Evolutionary conservation across 495 filamentous ascomycete genomes (phyloP), one percentile per base, ranked within the genome.

Genomic region (Rhizodiscina lignyota): DNA sequence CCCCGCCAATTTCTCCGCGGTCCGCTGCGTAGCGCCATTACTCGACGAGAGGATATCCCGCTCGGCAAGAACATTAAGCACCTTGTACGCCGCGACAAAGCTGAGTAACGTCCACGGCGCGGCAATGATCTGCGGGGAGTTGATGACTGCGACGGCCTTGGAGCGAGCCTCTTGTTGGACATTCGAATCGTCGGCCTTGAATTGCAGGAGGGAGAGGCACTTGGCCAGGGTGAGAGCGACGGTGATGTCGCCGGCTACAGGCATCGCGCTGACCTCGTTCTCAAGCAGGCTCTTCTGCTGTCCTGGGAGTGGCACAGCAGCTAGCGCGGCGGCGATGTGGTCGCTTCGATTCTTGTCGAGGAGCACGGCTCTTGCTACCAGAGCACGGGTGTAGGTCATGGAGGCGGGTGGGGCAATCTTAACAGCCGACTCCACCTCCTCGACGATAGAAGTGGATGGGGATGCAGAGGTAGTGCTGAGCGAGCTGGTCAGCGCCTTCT

Each of bases 211-310:
- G 8, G 77, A 67, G 10, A 81, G 71, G 32, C 79, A 77, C 70
- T 84, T 86, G 5, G 84, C 82, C 40, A 83, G 83, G 16, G 75
- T 70, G 6, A 92, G 69, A 2, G 83, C 74, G 40, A 79, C 66
- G 12, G 63, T 64, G 17, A 83, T 68, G 44, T 87, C 82, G 2
- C 67, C 63, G 4, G 69, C 62, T 13, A 73, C 41, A 4, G 55
- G 51, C 2, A 38, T 29, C 17, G 49, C 43, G 17, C 38, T 37
- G 29, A 56, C 42, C 4, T 48, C 29, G 36, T 58, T 54, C 21
- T 52, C 45, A 18, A 54, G 37, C 0, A 35, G 23, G 26, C 34
- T 26, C 12, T 31, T 36, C 5, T 12, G 6, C 5, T 6, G 35
- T 54, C 18, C 60, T 31, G 22, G 41, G 6, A 63, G 60, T 1